Percentiles rank a stretch among this genome's conserved stretches.
These are phyloP conservation scores for Penicillium bovifimosum DNA, from an alignment of 495 filamentous ascomycete genomes.

Conservation along the genomic window DNA sequence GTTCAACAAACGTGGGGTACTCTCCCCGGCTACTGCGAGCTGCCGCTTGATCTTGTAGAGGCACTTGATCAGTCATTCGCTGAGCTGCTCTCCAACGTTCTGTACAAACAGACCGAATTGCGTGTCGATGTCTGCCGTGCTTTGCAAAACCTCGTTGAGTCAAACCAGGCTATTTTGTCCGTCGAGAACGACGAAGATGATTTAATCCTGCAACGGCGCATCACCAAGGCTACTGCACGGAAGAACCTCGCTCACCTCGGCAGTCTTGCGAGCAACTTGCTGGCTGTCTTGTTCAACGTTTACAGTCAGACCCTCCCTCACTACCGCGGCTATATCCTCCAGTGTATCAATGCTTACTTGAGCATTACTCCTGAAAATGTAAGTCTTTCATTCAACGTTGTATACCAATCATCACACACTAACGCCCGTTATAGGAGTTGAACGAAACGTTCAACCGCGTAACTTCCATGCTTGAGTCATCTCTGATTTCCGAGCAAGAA, in stretches of 20 bases:
- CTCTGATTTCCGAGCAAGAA: constrained; percentile 48
- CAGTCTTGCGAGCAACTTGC: constrained; percentile 72
- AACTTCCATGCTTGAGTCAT: constrained; percentile 70
- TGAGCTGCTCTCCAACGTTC: constrained; percentile 80
- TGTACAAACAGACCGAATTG: constrained; percentile 87
- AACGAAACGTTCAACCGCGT: constrained; percentile 84
- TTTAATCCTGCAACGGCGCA: constrained; percentile 61
- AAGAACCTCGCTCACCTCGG: constrained; percentile 76
- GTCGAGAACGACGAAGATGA: constrained; percentile 59
- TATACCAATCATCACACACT: not conserved
- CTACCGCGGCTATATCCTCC: constrained; percentile 79
- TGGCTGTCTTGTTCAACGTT: constrained; percentile 95
- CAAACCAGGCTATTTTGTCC: constrained; percentile 70
- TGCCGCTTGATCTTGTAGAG: constrained; percentile 71
- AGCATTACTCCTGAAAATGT: constrained; percentile 73
- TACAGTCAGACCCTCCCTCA: constrained; percentile 94
- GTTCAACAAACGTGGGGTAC: constrained; percentile 93
- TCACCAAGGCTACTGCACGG: constrained; percentile 67
- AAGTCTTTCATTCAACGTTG: constrained; percentile 8
- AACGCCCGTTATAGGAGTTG: constrained; percentile 55
- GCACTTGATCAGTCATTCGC: constrained; percentile 87
- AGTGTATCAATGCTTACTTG: constrained; percentile 89
- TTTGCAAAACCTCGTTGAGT: constrained; percentile 81
- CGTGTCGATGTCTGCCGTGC: constrained; percentile 80
- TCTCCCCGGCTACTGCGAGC: constrained; percentile 91